Evolutionary conservation across 75 land plant species (phyloP), one percentile per base, ranked within the genome.

Genomic region (Sequoiadendron giganteum): DNA sequence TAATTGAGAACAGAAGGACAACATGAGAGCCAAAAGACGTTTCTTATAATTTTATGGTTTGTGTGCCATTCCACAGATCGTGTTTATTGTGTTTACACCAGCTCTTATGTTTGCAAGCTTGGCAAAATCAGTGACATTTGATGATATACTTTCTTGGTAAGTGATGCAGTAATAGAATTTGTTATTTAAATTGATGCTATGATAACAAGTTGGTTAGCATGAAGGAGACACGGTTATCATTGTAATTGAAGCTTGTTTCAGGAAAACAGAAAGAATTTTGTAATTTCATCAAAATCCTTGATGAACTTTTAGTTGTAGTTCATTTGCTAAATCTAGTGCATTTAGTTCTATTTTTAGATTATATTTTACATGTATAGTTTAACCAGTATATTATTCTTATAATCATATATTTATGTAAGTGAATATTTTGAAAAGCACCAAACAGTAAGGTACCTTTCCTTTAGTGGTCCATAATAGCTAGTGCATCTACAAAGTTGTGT

Each of bases 111-210:
- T 96, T 82, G 90, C 96, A 47, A 91, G 84, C 88, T 90, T 96
- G 36, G 93, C 97, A 42, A 82, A 94, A 84, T 91, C 98, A 56
- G 95, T 95, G 76, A 96, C 95, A 3, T 83, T 91, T 8, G 85
- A 94, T 18, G 92, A 95, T 55, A 90, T 96, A 9, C 87, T 93
- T 15, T 93, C 93, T 38, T 96, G 98, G 98, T 96, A 92, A 81
- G 73, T 45, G 48, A 45, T 81, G 43, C 25, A 19, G 28, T 45
- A 81, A 25, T 21, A 43, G 34, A 1, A 21, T 58, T 58, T 18
- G 4, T 58, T 6, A 58, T 19, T 72, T n/a, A n/a, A 68, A 32
- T 72, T n/a, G 10, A n/a, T 72, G 76, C 34, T 2, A 72, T 68
- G 30, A 32, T 32, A 32, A 10, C 76, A 72, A n/a, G 76, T n/a